Base-by-base conservation (phyloP, 352 stramenopile genomes). In the Pythium sukuiense region DNA sequence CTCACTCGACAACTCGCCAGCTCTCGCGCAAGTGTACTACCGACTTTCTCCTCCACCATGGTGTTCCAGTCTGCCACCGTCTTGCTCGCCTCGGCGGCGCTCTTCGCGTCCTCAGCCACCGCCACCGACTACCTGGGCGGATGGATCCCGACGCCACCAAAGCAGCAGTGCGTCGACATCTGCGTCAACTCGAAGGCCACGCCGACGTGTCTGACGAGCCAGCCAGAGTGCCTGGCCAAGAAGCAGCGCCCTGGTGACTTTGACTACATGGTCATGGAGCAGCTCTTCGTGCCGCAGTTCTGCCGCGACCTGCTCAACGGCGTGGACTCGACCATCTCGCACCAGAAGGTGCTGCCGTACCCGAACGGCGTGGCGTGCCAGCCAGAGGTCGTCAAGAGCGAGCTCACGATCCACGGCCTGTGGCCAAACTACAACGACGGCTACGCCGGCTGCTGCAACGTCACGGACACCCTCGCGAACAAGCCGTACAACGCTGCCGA, bases 261-360 rank as follows among this genome's bases (percentile, higher is more conserved):
- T 46, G 85, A 91, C 76, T 92, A 88, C 69, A 63, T 93, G 48
- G 59, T 92, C 55, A 70, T 93, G 16, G 83, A 93, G 73, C 79
- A 93, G 69, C 70, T 93, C 62, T 93, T 87, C 68, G 74, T 88
- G 55, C 85, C 85, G 72, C 82, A 93, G 73, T 93, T 85, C 69
- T 93, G 85, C 69, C 85, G 85, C 39, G 85, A 93, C 64, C 68
- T 93, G 52, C 76, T 91, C 45, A 62, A 78, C 1, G 84, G 84
- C 32, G 73, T 87, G 18, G 84, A 93, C 70, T 84, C 75, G 64
- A 93, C 84, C 43, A 81, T 92, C 72, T 89, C 83, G 61, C 85
- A 93, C 71, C 83, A 88, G 72, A 90, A 90, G 63, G 81, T 93
- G n/a, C 71, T 81, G 57, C 63, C 73, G 45, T 89, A 84, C 72